A percentile compares a stretch with the other conserved stretches of the same genome.
These are phyloP conservation scores for Cucumis variabilis DNA, from an alignment of 331 rosid species.

Conservation along the genomic window DNA sequence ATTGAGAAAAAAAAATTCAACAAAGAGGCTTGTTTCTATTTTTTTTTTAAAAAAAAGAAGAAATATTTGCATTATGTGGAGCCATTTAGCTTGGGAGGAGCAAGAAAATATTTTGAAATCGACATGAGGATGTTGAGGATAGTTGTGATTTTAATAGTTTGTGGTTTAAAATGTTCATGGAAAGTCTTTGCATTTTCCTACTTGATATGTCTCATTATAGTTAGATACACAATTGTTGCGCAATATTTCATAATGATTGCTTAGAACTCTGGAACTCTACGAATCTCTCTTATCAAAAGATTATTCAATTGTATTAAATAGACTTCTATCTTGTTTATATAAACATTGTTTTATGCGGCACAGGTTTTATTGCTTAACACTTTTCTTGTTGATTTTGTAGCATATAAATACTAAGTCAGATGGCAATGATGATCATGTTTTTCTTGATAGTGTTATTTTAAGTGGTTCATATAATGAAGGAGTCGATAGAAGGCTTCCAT, in stretches of 20 bases:
- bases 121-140: not conserved
- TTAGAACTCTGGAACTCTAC: not conserved
- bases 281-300: not conserved
- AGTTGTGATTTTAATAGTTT: not conserved
- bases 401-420: constrained; percentile 55
- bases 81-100: not conserved
- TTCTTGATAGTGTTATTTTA: constrained; percentile 49
- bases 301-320: not conserved
- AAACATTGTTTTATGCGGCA: constrained; percentile 1
- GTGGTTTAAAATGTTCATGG: not conserved
- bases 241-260: constrained; percentile 1
- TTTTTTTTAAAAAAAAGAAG: not conserved
- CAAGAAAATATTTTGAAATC: not conserved
- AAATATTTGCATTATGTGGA: not conserved
- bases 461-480: constrained; percentile 51
- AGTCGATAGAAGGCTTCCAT: constrained; percentile 55
- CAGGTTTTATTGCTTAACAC: constrained; percentile 23
- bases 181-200: not conserved
- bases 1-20: no score
- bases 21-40: no score
- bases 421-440: constrained; percentile 55
- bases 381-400: constrained; percentile 51
- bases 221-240: not conserved
- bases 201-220: not conserved
- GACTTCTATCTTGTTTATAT: not conserved